Evolutionary conservation across 2,329 filamentous ascomycete species (phyloP).

Genomic region (Phaeosphaeriaceae sp.): DNA sequence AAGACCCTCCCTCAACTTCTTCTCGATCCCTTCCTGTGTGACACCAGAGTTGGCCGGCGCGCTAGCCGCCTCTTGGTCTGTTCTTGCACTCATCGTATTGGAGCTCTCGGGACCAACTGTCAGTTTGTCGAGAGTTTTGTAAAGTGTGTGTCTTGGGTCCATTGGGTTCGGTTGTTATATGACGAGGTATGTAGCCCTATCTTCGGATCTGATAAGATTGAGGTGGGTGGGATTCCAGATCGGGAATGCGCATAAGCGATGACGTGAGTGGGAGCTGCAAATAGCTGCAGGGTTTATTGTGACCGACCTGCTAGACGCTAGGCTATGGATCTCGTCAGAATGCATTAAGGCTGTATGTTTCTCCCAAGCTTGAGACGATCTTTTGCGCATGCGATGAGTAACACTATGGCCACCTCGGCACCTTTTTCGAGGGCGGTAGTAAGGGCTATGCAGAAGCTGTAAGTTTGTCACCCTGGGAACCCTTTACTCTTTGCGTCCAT

Average conservation of each 20-base stretch:
- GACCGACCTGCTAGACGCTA: not conserved
- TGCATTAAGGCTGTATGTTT: slow-evolving; percentile 36
- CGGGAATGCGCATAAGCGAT: slow-evolving; percentile 16
- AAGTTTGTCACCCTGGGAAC: slow-evolving; percentile 44
- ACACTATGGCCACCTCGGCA: slow-evolving; percentile 51
- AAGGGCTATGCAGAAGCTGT: slow-evolving; percentile 79
- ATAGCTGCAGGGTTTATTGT: slow-evolving; percentile 16
- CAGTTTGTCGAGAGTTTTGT: slow-evolving; percentile 39
- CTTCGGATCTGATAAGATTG: slow-evolving; percentile 46
- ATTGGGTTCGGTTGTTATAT: slow-evolving; percentile 22
- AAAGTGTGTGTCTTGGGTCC: slow-evolving; percentile 45
- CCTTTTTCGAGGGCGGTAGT: slow-evolving; percentile 75
- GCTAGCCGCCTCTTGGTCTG: slow-evolving; percentile 55
- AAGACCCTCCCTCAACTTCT: slow-evolving; percentile 72
- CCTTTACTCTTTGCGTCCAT: not conserved
- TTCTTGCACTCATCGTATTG: slow-evolving; percentile 51
- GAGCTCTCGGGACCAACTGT: slow-evolving; percentile 23
- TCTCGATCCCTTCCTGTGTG: slow-evolving; percentile 73
- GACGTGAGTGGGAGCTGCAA: slow-evolving; percentile 21
- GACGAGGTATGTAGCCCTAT: slow-evolving; percentile 16
- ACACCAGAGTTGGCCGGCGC: slow-evolving; percentile 65
- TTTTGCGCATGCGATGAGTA: slow-evolving; percentile 47
- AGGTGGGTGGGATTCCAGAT: not conserved
- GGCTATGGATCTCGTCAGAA: not conserved
- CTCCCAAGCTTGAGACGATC: slow-evolving; percentile 41